Conservation (phyloP, 1,284 basidiomycete genomes). For the Heterobasidion parviporum region DNA sequence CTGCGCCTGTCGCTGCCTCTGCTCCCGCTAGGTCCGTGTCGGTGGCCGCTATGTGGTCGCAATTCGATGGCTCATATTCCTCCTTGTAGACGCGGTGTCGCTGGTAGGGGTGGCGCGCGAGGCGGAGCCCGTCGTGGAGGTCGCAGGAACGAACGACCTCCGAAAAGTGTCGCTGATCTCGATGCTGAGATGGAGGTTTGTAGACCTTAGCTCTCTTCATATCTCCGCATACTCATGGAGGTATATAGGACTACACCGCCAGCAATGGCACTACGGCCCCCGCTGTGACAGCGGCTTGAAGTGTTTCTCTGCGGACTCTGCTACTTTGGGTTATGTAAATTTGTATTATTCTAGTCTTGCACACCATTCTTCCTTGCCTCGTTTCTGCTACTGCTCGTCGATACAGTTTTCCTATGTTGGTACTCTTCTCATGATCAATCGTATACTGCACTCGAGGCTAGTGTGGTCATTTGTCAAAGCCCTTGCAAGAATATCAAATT, state of each 20-base stretch:
- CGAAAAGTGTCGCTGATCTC: conserved; percentile 65
- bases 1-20: conserved; percentile 23
- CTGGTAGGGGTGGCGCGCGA: conserved; percentile 41
- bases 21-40: conserved; percentile 35
- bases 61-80: conserved; percentile 7
- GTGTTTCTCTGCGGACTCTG: conserved; percentile 9
- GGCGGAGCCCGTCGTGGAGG: conserved; percentile 32
- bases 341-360: conserved; percentile 7
- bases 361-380: not conserved
- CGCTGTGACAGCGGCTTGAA: conserved; percentile 21
- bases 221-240: not conserved
- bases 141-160: conserved; percentile 60
- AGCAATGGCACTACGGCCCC: conserved; percentile 33
- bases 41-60: conserved; percentile 1
- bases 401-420: not conserved
- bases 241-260: conserved; percentile 60
- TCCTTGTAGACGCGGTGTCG: conserved; percentile 23
- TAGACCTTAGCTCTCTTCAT: conserved; percentile 1
- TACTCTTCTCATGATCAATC: not conserved
- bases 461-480: too few relatives aligned
- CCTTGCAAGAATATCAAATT: too few relatives aligned
- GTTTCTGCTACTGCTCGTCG: conserved; percentile 1
- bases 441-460: not conserved
- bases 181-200: conserved; percentile 82
- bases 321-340: conserved; percentile 2